Percentiles rank a stretch among this genome's conserved stretches.
phyloP scores from a whole-genome alignment of 2,329 filamentous ascomycete species.

The Fusarium drepaniforme region DNA sequence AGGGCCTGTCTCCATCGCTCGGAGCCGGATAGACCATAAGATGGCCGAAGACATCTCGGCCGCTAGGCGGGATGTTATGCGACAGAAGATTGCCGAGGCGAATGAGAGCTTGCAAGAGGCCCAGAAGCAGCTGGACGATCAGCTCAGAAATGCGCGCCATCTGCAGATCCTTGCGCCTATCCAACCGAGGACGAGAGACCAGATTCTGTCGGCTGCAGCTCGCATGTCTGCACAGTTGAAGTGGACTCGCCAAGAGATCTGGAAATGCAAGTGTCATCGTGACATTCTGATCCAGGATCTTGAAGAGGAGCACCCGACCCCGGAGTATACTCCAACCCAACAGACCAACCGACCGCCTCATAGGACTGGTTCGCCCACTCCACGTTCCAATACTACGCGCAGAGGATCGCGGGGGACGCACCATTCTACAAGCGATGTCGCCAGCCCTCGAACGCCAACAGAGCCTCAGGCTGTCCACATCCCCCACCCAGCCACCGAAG shows the following conservation, averaged over 20 bases:
- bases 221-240: constrained; percentile 89
- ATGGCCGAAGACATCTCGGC: constrained; percentile 88
- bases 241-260: constrained; percentile 95
- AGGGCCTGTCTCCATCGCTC: constrained; percentile 80
- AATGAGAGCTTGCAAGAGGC: constrained; percentile 80
- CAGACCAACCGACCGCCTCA: constrained; percentile 39
- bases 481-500: constrained; percentile 30
- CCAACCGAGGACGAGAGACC: constrained; percentile 88
- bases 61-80: constrained; percentile 85
- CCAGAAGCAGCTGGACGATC: constrained; percentile 83
- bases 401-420: constrained; percentile 46
- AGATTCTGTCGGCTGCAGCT: constrained; percentile 86
- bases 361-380: constrained; percentile 44
- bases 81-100: constrained; percentile 84
- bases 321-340: constrained; percentile 41
- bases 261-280: constrained; percentile 89
- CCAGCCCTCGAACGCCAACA: constrained; percentile 42
- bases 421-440: constrained; percentile 40
- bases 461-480: constrained; percentile 38
- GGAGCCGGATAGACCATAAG: constrained; percentile 81
- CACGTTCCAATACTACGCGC: constrained; percentile 37
- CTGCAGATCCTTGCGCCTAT: constrained; percentile 90
- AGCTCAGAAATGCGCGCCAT: constrained; percentile 91
- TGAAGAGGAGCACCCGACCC: constrained; percentile 73
- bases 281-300: constrained; percentile 90